phyloP scores from a whole-genome alignment of 2,329 filamentous ascomycete genomes.

The Fusarium vanettenii region DNA sequence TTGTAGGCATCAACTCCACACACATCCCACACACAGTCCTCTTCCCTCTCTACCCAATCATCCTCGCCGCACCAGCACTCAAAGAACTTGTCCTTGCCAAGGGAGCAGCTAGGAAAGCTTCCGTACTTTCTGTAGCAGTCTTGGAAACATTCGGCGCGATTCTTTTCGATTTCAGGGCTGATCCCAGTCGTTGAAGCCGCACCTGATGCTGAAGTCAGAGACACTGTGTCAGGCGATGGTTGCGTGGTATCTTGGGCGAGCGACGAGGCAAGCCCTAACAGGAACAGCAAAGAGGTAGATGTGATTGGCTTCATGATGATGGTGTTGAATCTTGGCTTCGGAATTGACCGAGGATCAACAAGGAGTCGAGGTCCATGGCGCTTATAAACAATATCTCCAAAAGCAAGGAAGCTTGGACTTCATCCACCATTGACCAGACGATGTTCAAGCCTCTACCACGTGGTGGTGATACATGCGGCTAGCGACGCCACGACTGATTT shows the following conservation, averaged over 20 bases:
- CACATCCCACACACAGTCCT: conserved; percentile 10
- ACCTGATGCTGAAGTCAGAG: neutral
- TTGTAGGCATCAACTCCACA: conserved; percentile 22
- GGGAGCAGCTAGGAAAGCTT: neutral
- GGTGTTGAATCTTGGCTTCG: neutral
- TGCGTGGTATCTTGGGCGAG: neutral
- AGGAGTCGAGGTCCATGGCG: neutral
- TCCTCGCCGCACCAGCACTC: conserved; percentile 16
- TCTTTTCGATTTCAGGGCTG: neutral
- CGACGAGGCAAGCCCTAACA: neutral
- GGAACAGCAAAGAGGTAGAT: neutral
- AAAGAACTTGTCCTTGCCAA: neutral
- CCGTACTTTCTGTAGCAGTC: conserved; percentile 14
- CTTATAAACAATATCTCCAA: neutral
- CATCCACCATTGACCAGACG: neutral
- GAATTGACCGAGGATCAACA: neutral
- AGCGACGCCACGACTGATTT: neutral
- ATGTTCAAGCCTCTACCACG: neutral
- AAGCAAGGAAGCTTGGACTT: neutral
- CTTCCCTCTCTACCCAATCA: conserved; percentile 19
- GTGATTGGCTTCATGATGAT: neutral
- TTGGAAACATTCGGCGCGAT: conserved; percentile 5
- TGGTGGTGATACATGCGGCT: neutral
- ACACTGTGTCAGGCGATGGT: neutral
- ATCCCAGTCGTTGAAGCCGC: neutral